phyloP scores from a whole-genome alignment of 192 early-diverging fungal species.

The Entomortierella lignicola region DNA sequence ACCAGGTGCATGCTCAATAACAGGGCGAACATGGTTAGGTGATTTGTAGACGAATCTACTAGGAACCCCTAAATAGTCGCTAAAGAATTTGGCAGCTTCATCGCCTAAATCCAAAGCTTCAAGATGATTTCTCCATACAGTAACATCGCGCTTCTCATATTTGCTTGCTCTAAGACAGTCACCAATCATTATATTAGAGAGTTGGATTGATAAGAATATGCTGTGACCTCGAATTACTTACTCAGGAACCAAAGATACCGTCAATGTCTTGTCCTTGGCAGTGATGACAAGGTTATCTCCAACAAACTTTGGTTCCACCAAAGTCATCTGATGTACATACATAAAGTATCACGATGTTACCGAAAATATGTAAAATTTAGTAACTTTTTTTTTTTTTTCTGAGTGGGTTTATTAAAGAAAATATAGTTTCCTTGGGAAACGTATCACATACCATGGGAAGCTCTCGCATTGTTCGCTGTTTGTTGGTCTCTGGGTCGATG shows the following conservation, averaged over 20 bases:
- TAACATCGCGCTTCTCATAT: slow-evolving; percentile 31
- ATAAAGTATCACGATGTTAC: too few relatives aligned
- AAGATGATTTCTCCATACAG: slow-evolving; percentile 56
- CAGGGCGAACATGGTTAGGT: slow-evolving; percentile 41
- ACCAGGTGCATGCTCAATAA: slow-evolving; percentile 62
- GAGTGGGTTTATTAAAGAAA: too few relatives aligned
- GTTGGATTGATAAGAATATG: too few relatives aligned
- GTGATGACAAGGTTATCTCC: slow-evolving; percentile 37
- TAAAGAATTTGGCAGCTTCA: slow-evolving; percentile 68
- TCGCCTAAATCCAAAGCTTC: slow-evolving; percentile 74
- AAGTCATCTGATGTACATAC: slow-evolving; percentile 44
- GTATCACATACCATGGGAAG: slow-evolving; percentile 19
- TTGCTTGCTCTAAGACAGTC: slow-evolving; percentile 20
- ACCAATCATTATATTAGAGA: background rate
- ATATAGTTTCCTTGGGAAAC: too few relatives aligned
- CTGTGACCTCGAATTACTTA: slow-evolving; percentile 8
- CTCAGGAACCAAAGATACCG: slow-evolving; percentile 42
- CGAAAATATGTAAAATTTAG: too few relatives aligned
- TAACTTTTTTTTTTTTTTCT: too few relatives aligned
- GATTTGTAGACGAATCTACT: slow-evolving; percentile 64
- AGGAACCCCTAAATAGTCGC: slow-evolving; percentile 55
- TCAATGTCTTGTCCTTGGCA: slow-evolving; percentile 37
- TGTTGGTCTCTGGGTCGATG: slow-evolving; percentile 49
- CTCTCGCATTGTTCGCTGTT: slow-evolving; percentile 46
- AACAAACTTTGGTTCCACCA: slow-evolving; percentile 27